These are phyloP conservation scores for Colletotrichum shisoi DNA, from an alignment of 2,329 filamentous ascomycete species.

Conservation along the genomic window DNA sequence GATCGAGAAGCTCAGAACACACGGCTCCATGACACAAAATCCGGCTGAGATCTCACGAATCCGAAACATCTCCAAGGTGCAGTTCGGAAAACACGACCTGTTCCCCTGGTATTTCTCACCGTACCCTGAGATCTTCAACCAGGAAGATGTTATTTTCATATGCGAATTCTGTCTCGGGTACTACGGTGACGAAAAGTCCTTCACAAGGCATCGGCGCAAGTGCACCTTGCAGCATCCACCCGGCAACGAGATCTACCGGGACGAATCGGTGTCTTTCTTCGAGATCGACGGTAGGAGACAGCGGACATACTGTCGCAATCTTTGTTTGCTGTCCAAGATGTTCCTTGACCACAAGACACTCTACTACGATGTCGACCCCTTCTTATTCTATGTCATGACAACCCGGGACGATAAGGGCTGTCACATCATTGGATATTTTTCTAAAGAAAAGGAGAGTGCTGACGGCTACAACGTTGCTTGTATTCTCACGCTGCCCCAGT, in stretches of 20 bases:
- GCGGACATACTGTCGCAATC: constrained; percentile 93
- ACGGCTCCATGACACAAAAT: constrained; percentile 98
- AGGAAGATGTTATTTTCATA: constrained; percentile 90
- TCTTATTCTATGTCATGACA: constrained; percentile 98
- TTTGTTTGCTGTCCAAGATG: constrained; percentile 93
- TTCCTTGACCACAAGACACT: constrained; percentile 98
- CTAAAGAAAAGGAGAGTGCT: constrained; percentile 96
- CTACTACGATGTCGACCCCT: constrained; percentile 99
- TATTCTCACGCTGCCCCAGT: constrained; percentile 95
- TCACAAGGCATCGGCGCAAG: constrained; percentile 85
- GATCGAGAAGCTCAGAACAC: constrained; percentile 93
- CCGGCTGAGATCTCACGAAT: constrained; percentile 96
- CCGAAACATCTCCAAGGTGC: constrained; percentile 89
- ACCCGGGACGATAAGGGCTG: constrained; percentile 86
- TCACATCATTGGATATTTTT: constrained; percentile 99
- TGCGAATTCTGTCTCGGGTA: constrained; percentile 97
- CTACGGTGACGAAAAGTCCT: constrained; percentile 82
- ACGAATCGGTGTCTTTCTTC: constrained; percentile 93
- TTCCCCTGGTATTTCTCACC: constrained; percentile 99
- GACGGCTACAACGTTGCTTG: constrained; percentile 98
- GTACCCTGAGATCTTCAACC: constrained; percentile 87
- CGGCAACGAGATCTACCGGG: constrained; percentile 97
- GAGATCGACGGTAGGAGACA: constrained; percentile 96
- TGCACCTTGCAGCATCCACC: constrained; percentile 92
- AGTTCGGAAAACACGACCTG: constrained; percentile 90